A percentile compares a stretch with the other conserved stretches of the same genome.
phyloP scores from a whole-genome alignment of 805 yeast genomes.

The Hanseniaspora vineae region DNA sequence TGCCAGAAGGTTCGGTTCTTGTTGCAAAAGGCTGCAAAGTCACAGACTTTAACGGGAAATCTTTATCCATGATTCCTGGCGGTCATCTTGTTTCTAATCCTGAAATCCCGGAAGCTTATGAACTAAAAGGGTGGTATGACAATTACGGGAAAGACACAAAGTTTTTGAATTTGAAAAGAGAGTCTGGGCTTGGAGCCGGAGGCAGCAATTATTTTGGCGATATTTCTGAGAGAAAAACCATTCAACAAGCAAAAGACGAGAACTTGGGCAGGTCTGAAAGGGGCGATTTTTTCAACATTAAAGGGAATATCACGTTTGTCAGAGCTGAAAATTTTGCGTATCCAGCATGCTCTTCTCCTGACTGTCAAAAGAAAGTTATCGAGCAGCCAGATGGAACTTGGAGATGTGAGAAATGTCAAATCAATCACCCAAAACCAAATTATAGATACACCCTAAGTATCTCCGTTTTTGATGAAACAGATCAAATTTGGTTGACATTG shows the following conservation, averaged over 20 bases:
- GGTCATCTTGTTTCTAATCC: conserved; percentile 74
- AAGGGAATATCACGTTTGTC: conserved; percentile 61
- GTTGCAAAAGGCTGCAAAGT: conserved; percentile 88
- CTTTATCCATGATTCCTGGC: conserved; percentile 65
- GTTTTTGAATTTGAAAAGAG: conserved; percentile 51
- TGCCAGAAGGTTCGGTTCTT: conserved; percentile 69
- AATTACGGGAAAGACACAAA: conserved; percentile 52
- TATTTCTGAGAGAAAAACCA: conserved; percentile 48
- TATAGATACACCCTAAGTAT: conserved; percentile 72
- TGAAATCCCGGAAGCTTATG: conserved; percentile 76
- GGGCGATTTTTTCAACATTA: conserved; percentile 65
- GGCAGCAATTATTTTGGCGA: conserved; percentile 23
- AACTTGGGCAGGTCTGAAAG: conserved; percentile 63
- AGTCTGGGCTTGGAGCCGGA: conserved; percentile 20
- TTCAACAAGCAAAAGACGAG: conserved; percentile 50
- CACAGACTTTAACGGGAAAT: conserved; percentile 78
- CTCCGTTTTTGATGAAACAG: conserved; percentile 68
- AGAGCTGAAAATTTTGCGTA: conserved; percentile 71
- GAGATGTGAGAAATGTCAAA: conserved; percentile 90
- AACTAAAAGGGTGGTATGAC: conserved; percentile 91
- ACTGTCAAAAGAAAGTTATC: conserved; percentile 74
- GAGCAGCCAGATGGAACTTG: conserved; percentile 64
- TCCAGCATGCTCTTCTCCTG: conserved; percentile 72
- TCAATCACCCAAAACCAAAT: conserved; percentile 51
- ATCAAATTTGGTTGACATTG: conserved; percentile 73